A percentile compares a stretch with the other conserved stretches of the same genome.
Conservation (phyloP, 2,329 filamentous ascomycete species). For the Escovopsis sp. region DNA sequence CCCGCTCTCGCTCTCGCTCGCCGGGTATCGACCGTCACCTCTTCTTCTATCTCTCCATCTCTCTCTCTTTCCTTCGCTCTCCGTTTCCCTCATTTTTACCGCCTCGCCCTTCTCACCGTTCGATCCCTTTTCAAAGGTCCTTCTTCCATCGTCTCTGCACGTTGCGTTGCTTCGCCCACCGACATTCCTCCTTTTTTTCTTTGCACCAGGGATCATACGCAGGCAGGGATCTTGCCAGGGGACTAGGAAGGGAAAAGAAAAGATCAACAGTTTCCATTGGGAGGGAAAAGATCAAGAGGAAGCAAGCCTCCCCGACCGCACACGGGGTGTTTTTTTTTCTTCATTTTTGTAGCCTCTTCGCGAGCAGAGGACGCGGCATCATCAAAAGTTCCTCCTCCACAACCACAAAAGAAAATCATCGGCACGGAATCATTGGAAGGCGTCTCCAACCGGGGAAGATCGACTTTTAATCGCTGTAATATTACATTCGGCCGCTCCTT, state of each 20-base stretch:
- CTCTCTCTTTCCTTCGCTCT: slow-evolving; percentile 4
- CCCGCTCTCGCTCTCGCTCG: slow-evolving; percentile 1
- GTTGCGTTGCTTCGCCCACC: slow-evolving; percentile 2
- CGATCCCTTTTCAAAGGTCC: slow-evolving; percentile 2
- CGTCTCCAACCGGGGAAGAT: slow-evolving; percentile 12
- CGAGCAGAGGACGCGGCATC: too few species aligned
- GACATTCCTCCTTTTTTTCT: too few species aligned
- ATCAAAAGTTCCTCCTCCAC: too few species aligned
- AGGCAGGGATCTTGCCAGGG: background rate
- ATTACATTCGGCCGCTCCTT: slow-evolving; percentile 13
- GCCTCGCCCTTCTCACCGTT: slow-evolving; percentile 3
- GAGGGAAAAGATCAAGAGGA: slow-evolving; percentile 3
- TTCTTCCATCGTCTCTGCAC: slow-evolving; percentile 1
- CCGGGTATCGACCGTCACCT: background rate
- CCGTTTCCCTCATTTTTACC: slow-evolving; percentile 4
- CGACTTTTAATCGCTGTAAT: slow-evolving; percentile 22
- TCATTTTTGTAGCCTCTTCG: too few species aligned
- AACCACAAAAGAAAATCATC: slow-evolving; percentile 2
- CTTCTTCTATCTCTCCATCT: slow-evolving; percentile 2
- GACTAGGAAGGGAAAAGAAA: slow-evolving; percentile 6
- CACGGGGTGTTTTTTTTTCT: too few species aligned
- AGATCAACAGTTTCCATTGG: slow-evolving; percentile 5
- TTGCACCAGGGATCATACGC: background rate
- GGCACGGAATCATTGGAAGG: slow-evolving; percentile 9
- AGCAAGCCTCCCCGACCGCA: too few species aligned